Base-by-base conservation (phyloP, 129 eudicot species). In the Chrysanthemum seticuspe region DNA sequence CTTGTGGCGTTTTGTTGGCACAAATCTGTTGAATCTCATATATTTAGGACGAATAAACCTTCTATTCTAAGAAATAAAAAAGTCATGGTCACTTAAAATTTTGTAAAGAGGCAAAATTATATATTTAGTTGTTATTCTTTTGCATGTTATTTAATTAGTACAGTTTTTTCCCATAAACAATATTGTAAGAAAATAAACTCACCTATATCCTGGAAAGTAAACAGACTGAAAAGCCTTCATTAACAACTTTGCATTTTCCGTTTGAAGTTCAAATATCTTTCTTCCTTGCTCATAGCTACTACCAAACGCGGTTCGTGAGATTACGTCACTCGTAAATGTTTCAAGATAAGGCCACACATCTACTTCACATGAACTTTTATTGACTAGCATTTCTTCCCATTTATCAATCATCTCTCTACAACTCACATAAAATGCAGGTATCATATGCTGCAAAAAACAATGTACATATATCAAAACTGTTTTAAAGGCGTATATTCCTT, bases 391-490 rank as follows among this genome's bases (percentile, higher is more conserved):
- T 8, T 13, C 12, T 36, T 69, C 58, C 74, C 74, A 69, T 52
- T 49, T 69, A 5, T 69, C 16, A 21, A 52, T 31, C 62, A 69
- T 83, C 27, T 87, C 83, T 1, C 15, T 31, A 58, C 82, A 79
- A 44, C 92, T 78, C 65, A 44, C 4, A 53, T 65, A 59, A 79
- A 87, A 78, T 3, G 88, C 92, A 3, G 88, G 86, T 5, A 84
- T 5, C 92, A 83, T 87, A 27, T 67, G 54, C 92, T 85, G 52
- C 53, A 36, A 55, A 5, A 11, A 15, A 64, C 47, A 40, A 40
- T 40, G 47, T 40, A 40, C 47, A 40, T 6, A 40, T 40, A 40
- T 40, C 47, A 40, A 40, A 40, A 40, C 10, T 40, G 47, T 40
- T 40, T 40, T 7, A 7, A 40, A 40, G 47, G 47, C 10, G 2